These are phyloP conservation scores for Diplotaxis tenuifolia DNA, from an alignment of 345 rosid species.

Conservation along the genomic window DNA sequence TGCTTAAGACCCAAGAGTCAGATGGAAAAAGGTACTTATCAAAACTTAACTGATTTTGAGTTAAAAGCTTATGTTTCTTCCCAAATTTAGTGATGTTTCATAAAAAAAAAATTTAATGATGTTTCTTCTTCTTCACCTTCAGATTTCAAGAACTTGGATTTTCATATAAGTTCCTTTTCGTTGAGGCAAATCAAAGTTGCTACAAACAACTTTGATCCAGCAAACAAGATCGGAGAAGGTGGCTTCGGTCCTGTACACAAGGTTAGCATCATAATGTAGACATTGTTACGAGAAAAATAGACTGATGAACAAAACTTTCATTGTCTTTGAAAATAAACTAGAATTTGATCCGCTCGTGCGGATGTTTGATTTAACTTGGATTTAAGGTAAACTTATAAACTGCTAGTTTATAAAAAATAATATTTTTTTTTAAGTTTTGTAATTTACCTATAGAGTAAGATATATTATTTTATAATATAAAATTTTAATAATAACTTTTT, in stretches of 20 bases:
- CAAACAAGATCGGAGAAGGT: slow-evolving; percentile 65
- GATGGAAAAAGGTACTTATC: slow-evolving; percentile 40
- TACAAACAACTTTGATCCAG: slow-evolving; percentile 48
- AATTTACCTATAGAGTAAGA: no score
- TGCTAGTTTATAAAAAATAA: no score
- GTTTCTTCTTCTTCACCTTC: not conserved
- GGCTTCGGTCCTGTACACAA: slow-evolving; percentile 73
- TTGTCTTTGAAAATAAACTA: no score
- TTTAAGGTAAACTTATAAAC: no score
- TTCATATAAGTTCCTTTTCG: slow-evolving; percentile 47
- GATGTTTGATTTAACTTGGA: no score
- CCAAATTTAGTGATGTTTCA: slow-evolving; percentile 9
- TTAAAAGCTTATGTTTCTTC: not conserved
- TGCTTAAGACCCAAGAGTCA: slow-evolving; percentile 36
- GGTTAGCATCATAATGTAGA: slow-evolving; percentile 34
- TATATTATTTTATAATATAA: no score
- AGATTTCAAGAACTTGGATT: slow-evolving; percentile 45
- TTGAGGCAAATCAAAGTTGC: slow-evolving; percentile 53
- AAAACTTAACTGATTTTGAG: not conserved
- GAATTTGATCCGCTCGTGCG: no score
- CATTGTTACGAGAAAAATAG: not conserved
- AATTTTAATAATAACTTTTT: no score
- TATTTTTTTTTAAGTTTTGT: no score
- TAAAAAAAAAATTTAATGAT: no score
- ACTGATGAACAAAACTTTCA: not conserved